A percentile compares a stretch with the other conserved stretches of the same genome.
These are phyloP conservation scores for Pistacia atlantica DNA, from an alignment of 345 rosid genomes.

Conservation along the genomic window DNA sequence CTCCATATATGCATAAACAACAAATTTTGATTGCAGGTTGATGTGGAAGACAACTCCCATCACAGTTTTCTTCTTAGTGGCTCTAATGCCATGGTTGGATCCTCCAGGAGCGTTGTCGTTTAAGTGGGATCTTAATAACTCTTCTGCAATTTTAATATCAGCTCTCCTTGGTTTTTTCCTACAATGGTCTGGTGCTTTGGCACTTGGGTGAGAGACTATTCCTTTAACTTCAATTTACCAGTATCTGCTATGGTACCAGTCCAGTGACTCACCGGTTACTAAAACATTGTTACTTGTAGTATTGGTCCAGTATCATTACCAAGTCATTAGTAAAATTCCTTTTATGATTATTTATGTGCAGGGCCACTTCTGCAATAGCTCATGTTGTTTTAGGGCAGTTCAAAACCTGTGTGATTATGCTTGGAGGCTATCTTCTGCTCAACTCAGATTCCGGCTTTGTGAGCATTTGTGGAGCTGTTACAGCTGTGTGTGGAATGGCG, in stretches of 20 bases:
- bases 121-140: conserved; percentile 74
- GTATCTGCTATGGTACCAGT: neutral
- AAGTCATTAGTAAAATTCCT: neutral
- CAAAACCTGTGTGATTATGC: conserved; percentile 81
- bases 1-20: neutral
- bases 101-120: conserved; percentile 84
- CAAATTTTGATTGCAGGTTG: conserved; percentile 47
- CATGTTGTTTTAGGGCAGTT: conserved; percentile 96
- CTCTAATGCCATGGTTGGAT: conserved; percentile 93
- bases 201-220: conserved; percentile 68
- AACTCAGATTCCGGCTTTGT: conserved; percentile 73
- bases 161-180: conserved; percentile 92
- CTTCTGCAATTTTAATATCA: conserved; percentile 63
- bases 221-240: neutral
- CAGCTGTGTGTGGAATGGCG: conserved; percentile 82
- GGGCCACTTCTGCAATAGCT: conserved; percentile 95
- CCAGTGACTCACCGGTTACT: too few species aligned
- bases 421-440: conserved; percentile 79
- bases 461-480: conserved; percentile 78
- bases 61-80: conserved; percentile 77
- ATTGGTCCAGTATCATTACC: too few species aligned
- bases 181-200: conserved; percentile 97
- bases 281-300: too few species aligned
- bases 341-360: conserved; percentile 24
- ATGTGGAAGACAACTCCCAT: conserved; percentile 99